Conservation (phyloP, 179 eudicot genomes). For the Amaranthus tricolor region DNA sequence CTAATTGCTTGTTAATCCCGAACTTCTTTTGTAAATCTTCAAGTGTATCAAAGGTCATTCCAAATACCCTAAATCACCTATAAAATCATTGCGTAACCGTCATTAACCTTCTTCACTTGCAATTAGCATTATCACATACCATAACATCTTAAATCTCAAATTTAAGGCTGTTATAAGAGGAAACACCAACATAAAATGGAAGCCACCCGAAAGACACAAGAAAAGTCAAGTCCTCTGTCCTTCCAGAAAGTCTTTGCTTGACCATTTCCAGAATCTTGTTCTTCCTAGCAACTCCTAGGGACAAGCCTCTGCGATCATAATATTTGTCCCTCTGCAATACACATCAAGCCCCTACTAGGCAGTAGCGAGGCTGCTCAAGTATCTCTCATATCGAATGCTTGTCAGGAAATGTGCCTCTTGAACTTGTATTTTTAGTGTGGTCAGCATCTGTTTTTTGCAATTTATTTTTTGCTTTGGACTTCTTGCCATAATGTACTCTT, state of each 20-base stretch:
- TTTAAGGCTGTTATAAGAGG: neutral
- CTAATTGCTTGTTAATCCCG: too few species aligned
- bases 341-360: neutral
- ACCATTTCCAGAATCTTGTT: neutral
- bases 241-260: neutral
- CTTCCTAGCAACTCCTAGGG: neutral
- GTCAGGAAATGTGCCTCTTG: neutral
- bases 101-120: neutral
- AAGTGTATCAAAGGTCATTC: too few species aligned
- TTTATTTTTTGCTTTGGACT: neutral
- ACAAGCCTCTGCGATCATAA: neutral
- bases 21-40: too few species aligned
- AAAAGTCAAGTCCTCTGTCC: too few species aligned
- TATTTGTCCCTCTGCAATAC: neutral
- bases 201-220: too few species aligned
- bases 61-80: too few species aligned
- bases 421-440: neutral
- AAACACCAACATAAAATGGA: neutral
- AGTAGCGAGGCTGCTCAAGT: too few species aligned
- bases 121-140: neutral
- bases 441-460: neutral
- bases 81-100: too few species aligned
- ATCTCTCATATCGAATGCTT: too few species aligned
- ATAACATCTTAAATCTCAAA: neutral
- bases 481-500: neutral